Conservation (phyloP, 1,139 yeast genomes). For the Hemisphaericaspora lyxosophila region DNA sequence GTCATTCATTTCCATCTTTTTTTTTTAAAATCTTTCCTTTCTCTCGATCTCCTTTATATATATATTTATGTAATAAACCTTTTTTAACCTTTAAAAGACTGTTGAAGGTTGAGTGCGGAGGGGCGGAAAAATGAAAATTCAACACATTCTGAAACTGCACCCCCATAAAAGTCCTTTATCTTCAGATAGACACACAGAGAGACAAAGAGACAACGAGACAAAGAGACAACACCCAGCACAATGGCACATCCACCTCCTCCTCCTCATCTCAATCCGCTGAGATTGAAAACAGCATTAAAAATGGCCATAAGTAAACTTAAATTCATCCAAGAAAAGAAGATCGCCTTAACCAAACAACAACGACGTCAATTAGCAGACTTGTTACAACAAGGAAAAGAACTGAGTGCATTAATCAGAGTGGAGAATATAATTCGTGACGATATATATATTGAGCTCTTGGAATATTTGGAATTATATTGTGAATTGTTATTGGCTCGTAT, state of each 20-base stretch:
- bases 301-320: conserved; percentile 81
- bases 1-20: too few relatives aligned
- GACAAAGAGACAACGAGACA: too few relatives aligned
- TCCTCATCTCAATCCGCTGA: conserved; percentile 35
- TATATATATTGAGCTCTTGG: conserved; percentile 76
- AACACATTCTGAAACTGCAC: too few relatives aligned
- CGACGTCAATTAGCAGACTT: conserved; percentile 76
- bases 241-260: conserved; percentile 19
- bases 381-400: conserved; percentile 68
- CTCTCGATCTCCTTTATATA: too few relatives aligned
- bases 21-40: too few relatives aligned
- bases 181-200: too few relatives aligned
- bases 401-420: conserved; percentile 80
- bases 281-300: conserved; percentile 69
- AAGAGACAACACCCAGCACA: too few relatives aligned
- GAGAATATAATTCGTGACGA: conserved; percentile 87
- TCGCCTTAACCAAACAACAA: conserved; percentile 79
- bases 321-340: conserved; percentile 78
- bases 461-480: conserved; percentile 78
- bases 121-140: too few relatives aligned
- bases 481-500: conserved; percentile 79
- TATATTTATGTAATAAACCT: too few relatives aligned
- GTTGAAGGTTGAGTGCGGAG: too few relatives aligned
- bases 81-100: too few relatives aligned
- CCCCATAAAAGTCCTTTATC: too few relatives aligned